Evolutionary conservation across 208 protist genomes (phyloP).

Genomic region (Porcisia hertigi): DNA sequence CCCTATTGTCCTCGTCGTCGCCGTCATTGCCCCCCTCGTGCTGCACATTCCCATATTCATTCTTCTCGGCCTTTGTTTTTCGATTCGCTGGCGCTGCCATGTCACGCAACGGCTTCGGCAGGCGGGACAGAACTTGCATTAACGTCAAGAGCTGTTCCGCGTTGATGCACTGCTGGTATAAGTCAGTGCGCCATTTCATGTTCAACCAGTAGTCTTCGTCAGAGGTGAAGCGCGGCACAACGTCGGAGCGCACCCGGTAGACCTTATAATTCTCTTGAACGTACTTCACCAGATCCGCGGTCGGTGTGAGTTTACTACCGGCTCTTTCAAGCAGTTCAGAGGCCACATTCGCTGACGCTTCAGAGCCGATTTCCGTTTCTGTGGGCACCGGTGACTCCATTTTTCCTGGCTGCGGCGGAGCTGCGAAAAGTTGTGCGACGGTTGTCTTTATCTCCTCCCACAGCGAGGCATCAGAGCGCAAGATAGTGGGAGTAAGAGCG

Average conservation of each 20-base stretch:
- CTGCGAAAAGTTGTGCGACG: slow-evolving; percentile 3
- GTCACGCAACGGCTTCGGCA: slow-evolving; percentile 20
- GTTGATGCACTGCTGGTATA: slow-evolving; percentile 43
- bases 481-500: slow-evolving; percentile 32
- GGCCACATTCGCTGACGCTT: background rate
- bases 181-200: slow-evolving; percentile 42
- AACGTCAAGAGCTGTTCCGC: slow-evolving; percentile 27
- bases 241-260: slow-evolving; percentile 36
- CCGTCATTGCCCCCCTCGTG: background rate
- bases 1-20: background rate
- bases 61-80: background rate
- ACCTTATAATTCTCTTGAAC: slow-evolving; percentile 31
- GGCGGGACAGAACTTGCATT: slow-evolving; percentile 22
- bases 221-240: slow-evolving; percentile 47
- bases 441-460: slow-evolving; percentile 20
- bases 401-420: background rate
- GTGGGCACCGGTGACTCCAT: background rate
- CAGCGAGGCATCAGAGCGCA: slow-evolving; percentile 13
- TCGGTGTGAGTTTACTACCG: slow-evolving; percentile 17
- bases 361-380: background rate
- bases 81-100: slow-evolving; percentile 11
- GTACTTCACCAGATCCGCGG: slow-evolving; percentile 40
- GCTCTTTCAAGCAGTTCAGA: slow-evolving; percentile 2
- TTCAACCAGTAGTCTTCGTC: slow-evolving; percentile 67
- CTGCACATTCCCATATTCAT: background rate